Percentiles rank a stretch among this genome's conserved stretches.
phyloP scores from a whole-genome alignment of 306 rosid species.

The Myrica gale region DNA sequence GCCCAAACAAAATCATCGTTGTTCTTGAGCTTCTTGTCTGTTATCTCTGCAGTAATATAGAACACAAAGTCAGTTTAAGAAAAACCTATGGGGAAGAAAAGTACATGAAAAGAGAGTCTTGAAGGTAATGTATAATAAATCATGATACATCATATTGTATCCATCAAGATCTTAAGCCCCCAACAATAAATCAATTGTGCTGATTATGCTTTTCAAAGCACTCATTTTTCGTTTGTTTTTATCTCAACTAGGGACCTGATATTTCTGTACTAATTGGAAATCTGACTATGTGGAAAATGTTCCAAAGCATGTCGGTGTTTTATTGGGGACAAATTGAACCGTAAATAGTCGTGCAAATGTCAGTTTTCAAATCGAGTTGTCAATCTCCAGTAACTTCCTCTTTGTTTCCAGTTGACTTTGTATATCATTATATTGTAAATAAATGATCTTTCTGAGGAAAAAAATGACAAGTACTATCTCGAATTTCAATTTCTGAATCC shows the following conservation, averaged over 20 bases:
- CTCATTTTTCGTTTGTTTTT: neutral
- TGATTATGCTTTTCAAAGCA: neutral
- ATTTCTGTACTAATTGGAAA: neutral
- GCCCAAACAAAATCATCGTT: conserved; percentile 94
- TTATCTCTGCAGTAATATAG: conserved; percentile 51
- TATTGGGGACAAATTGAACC: neutral
- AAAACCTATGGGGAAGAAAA: neutral
- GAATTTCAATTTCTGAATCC: neutral
- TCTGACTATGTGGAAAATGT: neutral
- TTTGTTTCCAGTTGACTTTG: too few species aligned
- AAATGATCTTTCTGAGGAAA: too few species aligned
- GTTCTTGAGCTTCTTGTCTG: conserved; percentile 70
- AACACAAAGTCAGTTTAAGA: conserved; percentile 3
- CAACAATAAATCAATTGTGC: neutral
- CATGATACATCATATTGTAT: neutral
- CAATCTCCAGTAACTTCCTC: too few species aligned
- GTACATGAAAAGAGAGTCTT: neutral
- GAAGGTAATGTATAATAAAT: conserved; percentile 6
- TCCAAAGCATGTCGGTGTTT: neutral
- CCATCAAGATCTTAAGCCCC: neutral
- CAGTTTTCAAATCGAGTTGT: neutral
- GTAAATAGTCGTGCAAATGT: neutral
- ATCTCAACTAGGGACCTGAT: neutral
- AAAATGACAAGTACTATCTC: neutral
- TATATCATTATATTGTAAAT: too few species aligned